Evolutionary conservation across 805 yeast genomes (phyloP), one percentile per base, ranked within the genome.

Genomic region (Teunomyces funiuensis): DNA sequence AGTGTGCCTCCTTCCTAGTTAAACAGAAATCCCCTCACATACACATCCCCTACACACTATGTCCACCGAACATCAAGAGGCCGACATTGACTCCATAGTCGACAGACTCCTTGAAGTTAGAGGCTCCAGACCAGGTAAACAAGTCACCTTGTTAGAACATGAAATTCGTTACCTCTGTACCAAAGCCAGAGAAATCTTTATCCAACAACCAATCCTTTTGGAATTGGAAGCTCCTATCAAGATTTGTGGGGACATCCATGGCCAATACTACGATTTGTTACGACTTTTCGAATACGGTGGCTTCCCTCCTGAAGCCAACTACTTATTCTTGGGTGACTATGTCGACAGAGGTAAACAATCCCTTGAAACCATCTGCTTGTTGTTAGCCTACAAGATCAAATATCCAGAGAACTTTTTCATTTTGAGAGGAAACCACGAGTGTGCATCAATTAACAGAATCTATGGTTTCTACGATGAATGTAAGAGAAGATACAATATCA

Each of bases 301-400:
- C 2, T 91, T 93, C 76, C 99, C 99, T 1, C 99, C 99, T 9
- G 98, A 93, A 66, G 95, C 98, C 14, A 91, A 91, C 73, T 91
- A 91, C 71, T 74, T 91, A 57, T 91, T 91, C 63, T 71, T 91
- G 45, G 99, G 99, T 52, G 99, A 91, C 75, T 91, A 91, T 62
- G 99, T 91, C 52, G 99, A 91, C 74, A 85, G 99, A 76, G 99
- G 99, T 60, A 89, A 90, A 64, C 98, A 93, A 74, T 88, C 96
- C 22, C 73, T 93, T 55, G 99, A 91, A 68, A 93, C 98, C 13
- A 91, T 91, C 58, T 91, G 98, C 68, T 73, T 91, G 51, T 74
- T 91, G 59, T 79, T 91, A 60, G 97, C 97, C 31, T 91, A 91
- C 76, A 91, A 91, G 73, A 91, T 91, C 69, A 91, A 91, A 75